Evolutionary conservation across 2,329 filamentous ascomycete species (phyloP), one percentile per base, ranked within the genome.

Genomic region (Rhytidhysteron rufulum): DNA sequence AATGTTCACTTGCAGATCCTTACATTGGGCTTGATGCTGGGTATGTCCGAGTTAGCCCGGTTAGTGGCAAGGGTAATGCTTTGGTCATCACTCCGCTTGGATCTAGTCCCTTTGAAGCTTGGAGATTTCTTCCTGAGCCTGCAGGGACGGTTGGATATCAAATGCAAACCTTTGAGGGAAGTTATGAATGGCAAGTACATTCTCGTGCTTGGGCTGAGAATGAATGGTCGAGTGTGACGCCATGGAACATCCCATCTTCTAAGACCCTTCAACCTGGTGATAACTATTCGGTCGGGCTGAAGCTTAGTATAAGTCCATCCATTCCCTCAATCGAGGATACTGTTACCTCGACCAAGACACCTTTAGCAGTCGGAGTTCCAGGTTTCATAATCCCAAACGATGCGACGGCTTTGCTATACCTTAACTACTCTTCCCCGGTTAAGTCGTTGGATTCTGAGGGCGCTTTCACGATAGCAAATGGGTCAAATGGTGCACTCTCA

Each of bases 1-100:
- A 69, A 19, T 82, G 79, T 52, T 75, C 75, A 0, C 66, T 82
- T 3, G 68, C 74, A 0, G 79, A 82, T 41, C 78, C 79, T 0
- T 80, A 80, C 39, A 72, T 82, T n/a, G 79, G 78, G 2, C 66
- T 80, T 42, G 66, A 80, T 37, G 78, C 75, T 0, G 79, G 79
- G 0, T 77, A 78, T 41, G 67, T 81, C 29, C 73, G 76, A 18
- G 73, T 78, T 0, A 68, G 70, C 1, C 75, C 73, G 1, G 58
- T 79, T 4, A 68, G 62, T 5, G 78, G 79, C 2, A 72, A 69
- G 0, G 77, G 78, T 0, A 66, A 73, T 1, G 72, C 72, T 1
- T 65, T 82, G 2, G 66, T 79, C 3, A 69, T 81, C 10, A 79
- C 78, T 0, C 75, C 78, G 1, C 57, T 80, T 3, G 66, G 61